phyloP scores from a whole-genome alignment of 768 basidiomycete species.

The Rhodocollybia butyracea region DNA sequence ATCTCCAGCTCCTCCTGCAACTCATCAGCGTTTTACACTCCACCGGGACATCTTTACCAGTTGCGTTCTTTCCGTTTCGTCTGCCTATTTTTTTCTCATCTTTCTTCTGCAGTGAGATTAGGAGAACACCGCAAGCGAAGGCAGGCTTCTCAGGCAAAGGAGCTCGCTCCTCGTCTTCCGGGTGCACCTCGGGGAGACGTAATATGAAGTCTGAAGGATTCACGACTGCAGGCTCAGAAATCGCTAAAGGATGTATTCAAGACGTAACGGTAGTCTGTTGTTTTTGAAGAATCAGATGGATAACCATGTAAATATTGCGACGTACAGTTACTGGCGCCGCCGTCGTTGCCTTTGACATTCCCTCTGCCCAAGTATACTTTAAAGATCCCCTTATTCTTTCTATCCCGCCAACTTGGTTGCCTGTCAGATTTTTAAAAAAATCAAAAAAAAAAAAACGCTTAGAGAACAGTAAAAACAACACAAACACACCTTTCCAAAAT shows the following conservation, averaged over 20 bases:
- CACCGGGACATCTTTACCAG: constrained; percentile 77
- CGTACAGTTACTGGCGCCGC: neutral
- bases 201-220: no score
- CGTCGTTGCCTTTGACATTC: constrained; percentile 35
- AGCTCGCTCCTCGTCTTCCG: constrained; percentile 69
- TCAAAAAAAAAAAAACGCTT: neutral
- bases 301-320: neutral
- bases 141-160: constrained; percentile 64
- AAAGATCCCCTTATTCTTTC: constrained; percentile 67
- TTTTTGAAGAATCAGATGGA: neutral
- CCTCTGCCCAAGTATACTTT: constrained; percentile 73
- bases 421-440: constrained; percentile 37
- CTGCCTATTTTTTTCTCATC: neutral
- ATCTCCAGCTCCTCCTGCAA: constrained; percentile 31
- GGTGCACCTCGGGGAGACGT: constrained; percentile 46
- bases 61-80: constrained; percentile 21
- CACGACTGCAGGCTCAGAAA: no score
- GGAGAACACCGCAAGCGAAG: constrained; percentile 68
- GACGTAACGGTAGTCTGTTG: neutral
- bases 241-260: neutral
- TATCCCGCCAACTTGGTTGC: constrained; percentile 52
- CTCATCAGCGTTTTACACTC: constrained; percentile 73
- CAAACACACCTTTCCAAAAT: constrained; percentile 68
- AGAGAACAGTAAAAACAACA: neutral
- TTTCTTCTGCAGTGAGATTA: constrained; percentile 53